A percentile compares a stretch with the other conserved stretches of the same genome.
Conservation (phyloP, 1,139 yeast species). For the Tardiomyces digboiensis region DNA sequence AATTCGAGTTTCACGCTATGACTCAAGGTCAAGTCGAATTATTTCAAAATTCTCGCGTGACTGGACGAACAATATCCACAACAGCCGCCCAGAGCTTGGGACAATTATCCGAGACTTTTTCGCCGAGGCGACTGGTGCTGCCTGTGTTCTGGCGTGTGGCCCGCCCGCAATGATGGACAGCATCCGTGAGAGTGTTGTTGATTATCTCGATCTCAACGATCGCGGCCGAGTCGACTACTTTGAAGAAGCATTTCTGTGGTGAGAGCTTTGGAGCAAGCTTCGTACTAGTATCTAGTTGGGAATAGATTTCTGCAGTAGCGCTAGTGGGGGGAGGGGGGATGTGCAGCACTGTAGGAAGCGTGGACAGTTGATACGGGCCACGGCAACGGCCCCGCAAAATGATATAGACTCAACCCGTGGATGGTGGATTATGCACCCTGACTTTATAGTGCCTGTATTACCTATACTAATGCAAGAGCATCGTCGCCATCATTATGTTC, state of each 20-base stretch:
- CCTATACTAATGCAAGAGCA: no score
- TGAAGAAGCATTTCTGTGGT: slow-evolving; percentile 32
- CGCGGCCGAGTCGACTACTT: slow-evolving; percentile 28
- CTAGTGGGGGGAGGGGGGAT: no score
- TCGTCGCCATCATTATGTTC: no score
- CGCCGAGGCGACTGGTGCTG: slow-evolving; percentile 19
- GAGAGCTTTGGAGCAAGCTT: slow-evolving; percentile 1
- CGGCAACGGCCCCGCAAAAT: no score
- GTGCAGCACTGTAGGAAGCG: no score
- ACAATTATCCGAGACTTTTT: slow-evolving; percentile 16
- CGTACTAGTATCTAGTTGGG: no score
- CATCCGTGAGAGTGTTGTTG: slow-evolving; percentile 19
- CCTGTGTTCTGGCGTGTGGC: slow-evolving; percentile 29
- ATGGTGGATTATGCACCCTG: no score
- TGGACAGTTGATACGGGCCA: no score
- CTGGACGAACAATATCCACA: slow-evolving; percentile 3
- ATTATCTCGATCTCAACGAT: slow-evolving; percentile 18
- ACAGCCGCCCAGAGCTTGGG: slow-evolving; percentile 18
- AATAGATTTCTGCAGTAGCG: no score
- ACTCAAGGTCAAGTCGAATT: not conserved
- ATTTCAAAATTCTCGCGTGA: not conserved
- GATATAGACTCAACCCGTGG: no score
- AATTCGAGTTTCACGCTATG: slow-evolving; percentile 1
- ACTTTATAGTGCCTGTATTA: no score
- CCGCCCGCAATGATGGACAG: slow-evolving; percentile 30